phyloP scores from a whole-genome alignment of 2,329 filamentous ascomycete genomes.

The Fusarium citri region DNA sequence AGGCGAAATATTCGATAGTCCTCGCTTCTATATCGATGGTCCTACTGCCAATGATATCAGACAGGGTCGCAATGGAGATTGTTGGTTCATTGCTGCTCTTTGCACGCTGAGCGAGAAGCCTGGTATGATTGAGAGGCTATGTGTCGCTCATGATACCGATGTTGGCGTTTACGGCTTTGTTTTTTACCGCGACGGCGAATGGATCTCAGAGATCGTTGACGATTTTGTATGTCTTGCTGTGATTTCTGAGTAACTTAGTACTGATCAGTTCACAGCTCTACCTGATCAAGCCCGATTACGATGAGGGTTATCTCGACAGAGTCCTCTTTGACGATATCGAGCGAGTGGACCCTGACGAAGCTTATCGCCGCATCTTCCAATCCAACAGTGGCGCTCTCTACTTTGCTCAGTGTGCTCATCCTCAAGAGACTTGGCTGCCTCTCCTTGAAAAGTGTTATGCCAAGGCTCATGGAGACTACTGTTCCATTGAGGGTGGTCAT shows the following conservation, averaged over 20 bases:
- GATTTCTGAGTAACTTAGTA: neutral
- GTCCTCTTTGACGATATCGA: slow-evolving; percentile 58
- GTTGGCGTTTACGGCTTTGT: slow-evolving; percentile 89
- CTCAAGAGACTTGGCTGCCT: slow-evolving; percentile 84
- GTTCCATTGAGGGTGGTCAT: slow-evolving; percentile 78
- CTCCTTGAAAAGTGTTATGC: slow-evolving; percentile 84
- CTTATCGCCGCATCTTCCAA: slow-evolving; percentile 77
- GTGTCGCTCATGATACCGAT: slow-evolving; percentile 76
- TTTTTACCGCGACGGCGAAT: slow-evolving; percentile 83
- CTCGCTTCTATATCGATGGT: slow-evolving; percentile 81
- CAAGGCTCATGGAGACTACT: slow-evolving; percentile 84
- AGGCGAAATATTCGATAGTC: slow-evolving; percentile 78
- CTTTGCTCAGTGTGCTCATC: slow-evolving; percentile 79
- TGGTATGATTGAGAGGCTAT: slow-evolving; percentile 77
- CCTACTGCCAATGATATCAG: slow-evolving; percentile 81
- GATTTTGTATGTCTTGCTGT: slow-evolving; percentile 56
- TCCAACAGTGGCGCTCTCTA: slow-evolving; percentile 80
- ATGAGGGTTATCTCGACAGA: slow-evolving; percentile 64
- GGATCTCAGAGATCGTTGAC: slow-evolving; percentile 70
- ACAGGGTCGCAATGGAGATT: slow-evolving; percentile 83
- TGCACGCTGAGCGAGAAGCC: slow-evolving; percentile 81
- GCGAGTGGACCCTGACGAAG: slow-evolving; percentile 64
- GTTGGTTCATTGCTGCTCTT: slow-evolving; percentile 86
- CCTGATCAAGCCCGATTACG: slow-evolving; percentile 69
- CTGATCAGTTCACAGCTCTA: slow-evolving; percentile 54